Evolutionary conservation across 257 asterid species (phyloP), one percentile per base, ranked within the genome.

Genomic region (Solanum tarapatanum): DNA sequence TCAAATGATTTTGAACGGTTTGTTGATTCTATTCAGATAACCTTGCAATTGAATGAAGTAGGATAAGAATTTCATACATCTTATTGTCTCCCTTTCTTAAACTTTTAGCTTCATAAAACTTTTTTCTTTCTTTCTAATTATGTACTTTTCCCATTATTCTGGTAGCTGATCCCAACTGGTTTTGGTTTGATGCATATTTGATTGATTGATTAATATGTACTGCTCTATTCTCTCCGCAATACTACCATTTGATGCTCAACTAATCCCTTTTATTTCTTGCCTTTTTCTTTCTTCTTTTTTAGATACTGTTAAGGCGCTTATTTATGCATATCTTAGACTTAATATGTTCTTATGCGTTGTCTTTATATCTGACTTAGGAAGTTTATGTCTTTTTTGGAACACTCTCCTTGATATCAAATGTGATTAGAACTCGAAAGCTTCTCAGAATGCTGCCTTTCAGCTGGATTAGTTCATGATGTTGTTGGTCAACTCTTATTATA

Each of bases 1-100:
- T 51, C 94, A 88, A 91, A 94, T 88, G 98, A 95, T 89, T 94
- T 95, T 84, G 98, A 95, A 90, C 92, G 98, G 98, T 94, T 75
- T n/a, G 93, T 90, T 58, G 79, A 73, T 73, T 43, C 58, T 84
- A 9, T 58, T n/a, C 58, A 64, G 58, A 37, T 75, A 66, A 51
- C 64, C n/a, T 72, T 14, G 16, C 60, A 55, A 66, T 55, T 32
- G 73, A 75, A 74, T 68, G 62, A 43, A 37, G 76, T 68, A 35
- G 32, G 85, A 74, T 23, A 64, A 30, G 43, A 84, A 43, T 68
- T 33, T 45, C 86, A 76, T 69, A 30, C 33, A 13, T 43, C 19
- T 43, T 77, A 5, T 86, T 82, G n/a, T 74, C 74, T 85, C 4
- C 41, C 19, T 62, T 75, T 83, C 84, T 72, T 37, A n/a, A 24